These are phyloP conservation scores for Phaeolepiota aurea DNA, from an alignment of 768 basidiomycete genomes.

Conservation along the genomic window DNA sequence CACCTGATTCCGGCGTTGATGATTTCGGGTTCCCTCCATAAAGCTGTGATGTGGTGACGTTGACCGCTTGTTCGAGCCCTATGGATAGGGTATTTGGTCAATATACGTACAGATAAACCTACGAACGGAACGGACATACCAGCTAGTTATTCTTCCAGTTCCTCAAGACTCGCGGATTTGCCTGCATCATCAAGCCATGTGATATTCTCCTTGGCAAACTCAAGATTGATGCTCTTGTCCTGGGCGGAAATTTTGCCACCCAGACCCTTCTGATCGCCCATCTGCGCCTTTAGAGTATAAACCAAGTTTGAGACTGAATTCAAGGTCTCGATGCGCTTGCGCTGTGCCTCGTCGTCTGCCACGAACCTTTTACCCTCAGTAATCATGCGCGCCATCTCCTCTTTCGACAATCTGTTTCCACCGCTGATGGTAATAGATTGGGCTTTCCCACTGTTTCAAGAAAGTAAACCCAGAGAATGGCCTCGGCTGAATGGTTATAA, in stretches of 20 bases:
- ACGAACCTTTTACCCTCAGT: constrained; percentile 39
- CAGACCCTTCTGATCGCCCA: constrained; percentile 65
- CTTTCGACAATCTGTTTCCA: constrained; percentile 53
- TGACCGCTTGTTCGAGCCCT: too few relatives aligned
- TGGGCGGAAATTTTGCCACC: constrained; percentile 54
- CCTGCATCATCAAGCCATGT: constrained; percentile 75
- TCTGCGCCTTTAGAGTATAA: constrained; percentile 61
- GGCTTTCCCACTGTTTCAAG: constrained; percentile 67
- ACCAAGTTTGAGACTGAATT: constrained; percentile 54
- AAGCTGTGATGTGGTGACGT: too few relatives aligned
- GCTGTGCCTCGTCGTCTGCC: constrained; percentile 26
- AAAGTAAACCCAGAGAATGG: constrained; percentile 1
- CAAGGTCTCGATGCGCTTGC: constrained; percentile 53
- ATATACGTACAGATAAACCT: too few relatives aligned
- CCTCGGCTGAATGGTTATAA: constrained; percentile 28
- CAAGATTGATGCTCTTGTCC: constrained; percentile 54
- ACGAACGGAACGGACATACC: too few relatives aligned
- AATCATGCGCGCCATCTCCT: constrained; percentile 51
- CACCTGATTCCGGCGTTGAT: too few relatives aligned
- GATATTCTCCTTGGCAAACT: constrained; percentile 55
- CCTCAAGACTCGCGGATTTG: constrained; percentile 55
- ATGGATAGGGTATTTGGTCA: too few relatives aligned
- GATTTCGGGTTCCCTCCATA: too few relatives aligned
- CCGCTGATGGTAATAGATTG: constrained; percentile 73
- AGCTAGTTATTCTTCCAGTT: constrained; percentile 63